Evolutionary conservation across 345 rosid genomes (phyloP), one percentile per base, ranked within the genome.

Genomic region (Erodium maritimum): DNA sequence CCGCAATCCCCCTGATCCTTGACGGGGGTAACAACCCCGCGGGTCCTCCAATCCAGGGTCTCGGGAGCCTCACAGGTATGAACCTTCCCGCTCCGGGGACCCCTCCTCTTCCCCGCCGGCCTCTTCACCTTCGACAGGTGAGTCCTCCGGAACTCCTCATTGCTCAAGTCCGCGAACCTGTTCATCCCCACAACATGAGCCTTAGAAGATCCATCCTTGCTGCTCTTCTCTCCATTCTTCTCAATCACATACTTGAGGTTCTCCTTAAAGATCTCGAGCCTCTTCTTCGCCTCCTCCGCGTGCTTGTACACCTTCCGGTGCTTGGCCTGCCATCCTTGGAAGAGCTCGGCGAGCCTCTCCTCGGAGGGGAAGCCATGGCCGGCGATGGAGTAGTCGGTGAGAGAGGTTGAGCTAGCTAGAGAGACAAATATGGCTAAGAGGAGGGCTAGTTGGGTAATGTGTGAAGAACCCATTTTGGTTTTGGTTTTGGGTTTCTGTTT

Each of bases 1-100:
- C 90, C 90, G 56, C 85, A 84, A 10, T 50, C 33, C 19, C 83
- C 87, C 65, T 81, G 90, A 68, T 84, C 69, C 71, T 84, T 84
- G 21, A 84, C 65, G 0, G 58, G 64, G 18, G 85, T 81, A 9
- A 84, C 90, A 46, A 67, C 56, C 19, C 90, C 87, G 22, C 74
- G 65, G 13, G 76, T 81, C 78, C 87, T 75, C 90, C 90, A 84
- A 67, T 84, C 87, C 73, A 84, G 69, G 61, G 79, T 70, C 5
- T 82, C 68, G 16, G 90, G 85, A 1, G 77, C 81, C 0, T 68
- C 82, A 10, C 87, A 84, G 4, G 69, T 18, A 59, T 70, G 61
- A 55, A 73, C 46, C 48, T 65, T 66, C 24, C 62, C 58, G 46
- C 50, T 56, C 18, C 24, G 17, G 42, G 17, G 48, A 18, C 56